Conservation (phyloP, 139 green algal genomes). For the Mychonastes homosphaera region DNA sequence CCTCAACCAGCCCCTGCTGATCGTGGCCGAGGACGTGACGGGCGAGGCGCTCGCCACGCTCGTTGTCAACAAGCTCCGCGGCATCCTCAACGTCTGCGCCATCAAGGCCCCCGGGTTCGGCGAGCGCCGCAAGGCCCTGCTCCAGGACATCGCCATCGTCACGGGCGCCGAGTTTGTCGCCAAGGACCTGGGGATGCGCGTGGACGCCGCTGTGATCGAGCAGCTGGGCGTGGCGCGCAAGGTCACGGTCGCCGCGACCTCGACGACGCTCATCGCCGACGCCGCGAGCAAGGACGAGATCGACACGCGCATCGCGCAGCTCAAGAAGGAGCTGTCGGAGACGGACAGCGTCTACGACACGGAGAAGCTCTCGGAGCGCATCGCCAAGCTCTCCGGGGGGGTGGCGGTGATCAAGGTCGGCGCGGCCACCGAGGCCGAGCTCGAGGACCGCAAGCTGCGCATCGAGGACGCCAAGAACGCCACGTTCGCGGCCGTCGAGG, state of each 20-base stretch:
- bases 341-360: conserved; percentile 96
- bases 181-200: conserved; percentile 63
- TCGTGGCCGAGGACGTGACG: conserved; percentile 94
- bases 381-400: conserved; percentile 94
- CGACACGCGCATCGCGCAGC: conserved; percentile 68
- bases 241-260: conserved; percentile 60
- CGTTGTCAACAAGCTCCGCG: conserved; percentile 98
- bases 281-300: conserved; percentile 93
- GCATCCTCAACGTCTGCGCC: conserved; percentile 86
- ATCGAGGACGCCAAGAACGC: conserved; percentile 99
- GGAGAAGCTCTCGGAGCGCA: conserved; percentile 97
- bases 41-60: conserved; percentile 93
- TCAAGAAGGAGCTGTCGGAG: conserved; percentile 93
- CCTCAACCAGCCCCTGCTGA: conserved; percentile 75
- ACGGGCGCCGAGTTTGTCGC: conserved; percentile 96
- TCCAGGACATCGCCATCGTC: conserved; percentile 92
- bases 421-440: conserved; percentile 92
- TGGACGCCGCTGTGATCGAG: conserved; percentile 66
- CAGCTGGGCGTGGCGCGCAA: conserved; percentile 90
- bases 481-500: conserved; percentile 95
- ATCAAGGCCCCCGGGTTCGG: conserved; percentile 98
- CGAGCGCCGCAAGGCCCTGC: conserved; percentile 93
- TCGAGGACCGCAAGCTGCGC: conserved; percentile 97
- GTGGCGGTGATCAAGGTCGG: conserved; percentile 98
- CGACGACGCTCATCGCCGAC: conserved; percentile 92